These are phyloP conservation scores for Pythium dissotocum DNA, from an alignment of 352 stramenopile species.

Conservation along the genomic window DNA sequence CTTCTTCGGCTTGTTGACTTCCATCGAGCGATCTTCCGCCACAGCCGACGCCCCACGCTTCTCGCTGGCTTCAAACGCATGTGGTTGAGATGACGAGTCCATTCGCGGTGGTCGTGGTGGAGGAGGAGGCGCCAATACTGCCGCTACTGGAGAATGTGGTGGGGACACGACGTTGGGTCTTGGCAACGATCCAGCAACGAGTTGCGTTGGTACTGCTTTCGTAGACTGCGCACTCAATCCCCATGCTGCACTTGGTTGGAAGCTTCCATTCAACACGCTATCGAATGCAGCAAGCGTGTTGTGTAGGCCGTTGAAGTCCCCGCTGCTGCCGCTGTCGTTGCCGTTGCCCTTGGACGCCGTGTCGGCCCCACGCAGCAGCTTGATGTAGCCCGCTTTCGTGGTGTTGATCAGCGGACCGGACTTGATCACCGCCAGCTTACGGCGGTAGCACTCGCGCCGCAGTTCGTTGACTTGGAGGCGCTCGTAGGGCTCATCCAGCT, in stretches of 20 bases:
- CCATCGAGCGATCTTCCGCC: background rate
- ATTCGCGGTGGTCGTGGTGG: slow-evolving; percentile 5
- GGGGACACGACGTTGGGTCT: background rate
- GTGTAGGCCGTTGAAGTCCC: background rate
- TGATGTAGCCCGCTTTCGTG: slow-evolving; percentile 28
- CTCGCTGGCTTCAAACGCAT: background rate
- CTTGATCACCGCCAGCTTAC: slow-evolving; percentile 31
- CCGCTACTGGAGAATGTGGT: slow-evolving; percentile 1
- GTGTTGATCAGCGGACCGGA: slow-evolving; percentile 25
- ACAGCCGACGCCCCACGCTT: background rate
- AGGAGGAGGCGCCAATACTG: background rate
- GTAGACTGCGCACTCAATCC: too few relatives aligned
- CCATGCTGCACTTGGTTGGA: background rate
- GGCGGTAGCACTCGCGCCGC: slow-evolving; percentile 26
- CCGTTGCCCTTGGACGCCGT: background rate
- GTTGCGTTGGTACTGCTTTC: too few relatives aligned
- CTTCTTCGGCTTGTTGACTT: background rate
- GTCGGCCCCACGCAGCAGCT: background rate
- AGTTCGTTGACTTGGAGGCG: slow-evolving; percentile 26
- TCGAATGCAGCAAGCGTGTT: background rate
- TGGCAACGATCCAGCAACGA: background rate
- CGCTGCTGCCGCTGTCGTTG: background rate
- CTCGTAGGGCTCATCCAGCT: slow-evolving; percentile 24
- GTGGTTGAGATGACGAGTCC: background rate
- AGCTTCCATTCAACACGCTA: background rate